These are phyloP conservation scores for Neurospora sp. DNA, from an alignment of 495 filamentous ascomycete genomes.

Conservation along the genomic window DNA sequence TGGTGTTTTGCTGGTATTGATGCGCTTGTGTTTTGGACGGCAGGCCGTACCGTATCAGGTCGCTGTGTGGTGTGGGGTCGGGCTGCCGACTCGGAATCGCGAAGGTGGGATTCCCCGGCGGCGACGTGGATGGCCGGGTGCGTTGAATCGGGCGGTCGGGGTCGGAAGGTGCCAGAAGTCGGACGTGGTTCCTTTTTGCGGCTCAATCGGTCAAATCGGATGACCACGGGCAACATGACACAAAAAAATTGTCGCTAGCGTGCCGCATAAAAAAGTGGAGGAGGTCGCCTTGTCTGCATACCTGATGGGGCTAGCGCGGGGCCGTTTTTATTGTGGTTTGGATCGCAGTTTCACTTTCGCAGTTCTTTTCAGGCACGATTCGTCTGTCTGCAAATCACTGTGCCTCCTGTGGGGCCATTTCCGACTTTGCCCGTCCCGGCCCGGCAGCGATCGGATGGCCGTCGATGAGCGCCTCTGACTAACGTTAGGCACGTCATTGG, in stretches of 20 bases:
- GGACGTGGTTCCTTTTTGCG: conserved; percentile 6
- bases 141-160: not conserved
- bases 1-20: not conserved
- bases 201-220: conserved; percentile 10
- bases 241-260: conserved; percentile 7
- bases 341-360: not conserved
- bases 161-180: not conserved
- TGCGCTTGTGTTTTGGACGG: not conserved
- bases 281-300: not conserved
- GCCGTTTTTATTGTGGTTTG: not conserved
- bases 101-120: not conserved
- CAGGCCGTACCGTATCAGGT: not conserved
- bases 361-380: not conserved
- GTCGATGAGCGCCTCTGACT: conserved; percentile 11
- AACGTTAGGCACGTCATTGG: conserved; percentile 16
- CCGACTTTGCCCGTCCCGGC: conserved; percentile 18
- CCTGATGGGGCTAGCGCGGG: conserved; percentile 5
- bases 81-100: not conserved
- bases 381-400: not conserved
- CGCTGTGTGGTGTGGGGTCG: not conserved
- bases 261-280: not conserved
- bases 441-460: not conserved
- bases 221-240: not conserved
- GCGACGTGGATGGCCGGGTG: not conserved
- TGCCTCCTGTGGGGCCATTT: conserved; percentile 8